Base-by-base conservation (phyloP, 331 rosid genomes). In the Dryas integrifolia region DNA sequence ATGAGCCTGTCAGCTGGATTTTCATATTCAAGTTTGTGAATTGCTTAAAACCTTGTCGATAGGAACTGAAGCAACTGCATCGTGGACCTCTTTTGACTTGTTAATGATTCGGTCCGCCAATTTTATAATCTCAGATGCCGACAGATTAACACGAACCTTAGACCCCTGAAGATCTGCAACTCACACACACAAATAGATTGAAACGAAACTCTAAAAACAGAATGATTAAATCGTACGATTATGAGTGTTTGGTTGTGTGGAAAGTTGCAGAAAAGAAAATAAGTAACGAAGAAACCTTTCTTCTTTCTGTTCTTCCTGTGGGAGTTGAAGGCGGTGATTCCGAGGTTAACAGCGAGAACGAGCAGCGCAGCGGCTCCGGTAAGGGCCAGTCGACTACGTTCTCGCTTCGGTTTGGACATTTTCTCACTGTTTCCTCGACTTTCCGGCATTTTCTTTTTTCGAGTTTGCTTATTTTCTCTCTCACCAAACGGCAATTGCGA, bases 281-380 rank as follows among this genome's bases (percentile, higher is more conserved):
- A 72, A 57, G 68, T 3, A 67, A 24, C 5, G 55, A 58, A 1
- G 39, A 26, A 9, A 93, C 98, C 96, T 88, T 76, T 86, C 82
- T 84, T 91, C 62, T 78, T 85, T 62, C 78, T 83, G 75, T 69
- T 84, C 47, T 77, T 86, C 62, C 62, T 72, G 39, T 44, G 86
- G 67, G 83, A 77, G 82, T 81, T 86, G 81, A 88, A 62, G 53
- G 87, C 96, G 61, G 87, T 21, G 79, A 94, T 56, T 15, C 84
- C 92, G 70, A 94, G 72, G 82, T 89, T 91, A 46, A 77, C 87
- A 3, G 92, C 92, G n/a, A 94, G 81, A 58, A 89, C 90, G 30
- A 91, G 70, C 69, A 88, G 79, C 53, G 98, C 97, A 5, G 96
- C 95, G 67, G 88, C 87, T 64, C 98, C 98, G 80, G 96, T 88